Evolutionary conservation across 1,139 yeast genomes (phyloP).

Genomic region (Candida tunisiensis): DNA sequence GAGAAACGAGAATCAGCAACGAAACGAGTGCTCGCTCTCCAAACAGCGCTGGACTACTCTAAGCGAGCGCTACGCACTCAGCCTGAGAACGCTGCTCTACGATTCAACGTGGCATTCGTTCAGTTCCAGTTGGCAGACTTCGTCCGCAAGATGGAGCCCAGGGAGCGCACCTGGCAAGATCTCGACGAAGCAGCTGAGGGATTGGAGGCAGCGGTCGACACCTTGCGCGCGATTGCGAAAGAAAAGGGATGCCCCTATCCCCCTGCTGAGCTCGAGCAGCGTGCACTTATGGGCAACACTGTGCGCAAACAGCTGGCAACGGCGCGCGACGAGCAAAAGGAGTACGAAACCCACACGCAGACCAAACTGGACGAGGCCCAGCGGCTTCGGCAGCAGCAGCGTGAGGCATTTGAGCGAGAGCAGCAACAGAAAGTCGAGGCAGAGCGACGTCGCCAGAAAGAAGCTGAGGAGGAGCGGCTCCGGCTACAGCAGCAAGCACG

Average conservation of each 20-base stretch:
- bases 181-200: conserved; percentile 41
- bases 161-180: conserved; percentile 44
- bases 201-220: conserved; percentile 44
- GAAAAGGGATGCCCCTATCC: conserved; percentile 57
- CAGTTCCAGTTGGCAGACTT: conserved; percentile 81
- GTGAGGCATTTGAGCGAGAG: conserved; percentile 24
- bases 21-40: conserved; percentile 41
- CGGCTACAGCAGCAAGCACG: conserved; percentile 64
- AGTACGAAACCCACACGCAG: conserved; percentile 40
- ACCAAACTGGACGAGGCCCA: conserved; percentile 60
- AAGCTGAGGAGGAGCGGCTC: conserved; percentile 49
- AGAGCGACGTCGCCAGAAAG: conserved; percentile 26
- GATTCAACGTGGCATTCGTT: conserved; percentile 70
- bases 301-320: conserved; percentile 55
- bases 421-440: conserved; percentile 14
- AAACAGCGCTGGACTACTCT: conserved; percentile 46
- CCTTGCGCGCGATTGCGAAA: conserved; percentile 44
- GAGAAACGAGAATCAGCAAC: too few species aligned
- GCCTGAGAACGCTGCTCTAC: conserved; percentile 28
- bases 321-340: conserved; percentile 56
- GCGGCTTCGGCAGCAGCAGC: conserved; percentile 44
- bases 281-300: conserved; percentile 77
- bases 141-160: conserved; percentile 43
- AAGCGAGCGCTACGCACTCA: conserved; percentile 35
- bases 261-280: conserved; percentile 59